These are phyloP conservation scores for Elongisporangium undulatum DNA, from an alignment of 352 stramenopile species.

Conservation along the genomic window DNA sequence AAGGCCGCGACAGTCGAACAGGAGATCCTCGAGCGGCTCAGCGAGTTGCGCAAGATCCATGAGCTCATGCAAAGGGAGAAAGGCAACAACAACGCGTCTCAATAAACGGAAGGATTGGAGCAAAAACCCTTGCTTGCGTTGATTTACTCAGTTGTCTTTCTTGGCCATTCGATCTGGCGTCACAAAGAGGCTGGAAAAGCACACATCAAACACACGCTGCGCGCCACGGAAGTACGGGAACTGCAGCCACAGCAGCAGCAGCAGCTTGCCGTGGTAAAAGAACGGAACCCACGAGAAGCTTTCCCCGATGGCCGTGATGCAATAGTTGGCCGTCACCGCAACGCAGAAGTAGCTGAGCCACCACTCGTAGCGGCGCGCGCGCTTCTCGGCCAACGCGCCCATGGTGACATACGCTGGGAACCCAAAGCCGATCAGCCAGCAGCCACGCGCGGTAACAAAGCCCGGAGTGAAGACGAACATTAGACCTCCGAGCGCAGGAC, in stretches of 20 bases:
- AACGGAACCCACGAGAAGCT: conserved; percentile 78
- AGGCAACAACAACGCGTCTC: conserved; percentile 11
- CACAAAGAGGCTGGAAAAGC: conserved; percentile 76
- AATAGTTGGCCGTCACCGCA: conserved; percentile 62
- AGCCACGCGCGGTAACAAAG: conserved; percentile 77
- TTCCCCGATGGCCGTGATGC: conserved; percentile 46
- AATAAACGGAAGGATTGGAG: not conserved
- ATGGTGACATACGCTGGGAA: conserved; percentile 84
- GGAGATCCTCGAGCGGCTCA: conserved; percentile 62
- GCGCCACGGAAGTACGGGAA: conserved; percentile 89
- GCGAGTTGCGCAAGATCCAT: conserved; percentile 60
- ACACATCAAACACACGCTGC: conserved; percentile 73
- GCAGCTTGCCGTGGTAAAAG: conserved; percentile 84
- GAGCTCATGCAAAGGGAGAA: conserved; percentile 51
- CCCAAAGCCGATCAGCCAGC: conserved; percentile 66
- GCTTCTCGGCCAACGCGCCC: conserved; percentile 69
- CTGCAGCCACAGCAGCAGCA: conserved; percentile 86
- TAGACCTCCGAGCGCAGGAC: conserved; percentile 65
- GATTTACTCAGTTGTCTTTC: conserved; percentile 13
- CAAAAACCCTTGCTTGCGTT: not conserved
- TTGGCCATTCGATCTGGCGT: conserved; percentile 21
- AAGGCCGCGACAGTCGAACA: conserved; percentile 39
- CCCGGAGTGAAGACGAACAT: conserved; percentile 85
- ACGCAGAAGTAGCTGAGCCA: conserved; percentile 85
- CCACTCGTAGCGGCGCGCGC: conserved; percentile 79